Evolutionary conservation across 805 yeast genomes (phyloP), one percentile per base, ranked within the genome.

Genomic region (Saccharomycopsis fibuligera): DNA sequence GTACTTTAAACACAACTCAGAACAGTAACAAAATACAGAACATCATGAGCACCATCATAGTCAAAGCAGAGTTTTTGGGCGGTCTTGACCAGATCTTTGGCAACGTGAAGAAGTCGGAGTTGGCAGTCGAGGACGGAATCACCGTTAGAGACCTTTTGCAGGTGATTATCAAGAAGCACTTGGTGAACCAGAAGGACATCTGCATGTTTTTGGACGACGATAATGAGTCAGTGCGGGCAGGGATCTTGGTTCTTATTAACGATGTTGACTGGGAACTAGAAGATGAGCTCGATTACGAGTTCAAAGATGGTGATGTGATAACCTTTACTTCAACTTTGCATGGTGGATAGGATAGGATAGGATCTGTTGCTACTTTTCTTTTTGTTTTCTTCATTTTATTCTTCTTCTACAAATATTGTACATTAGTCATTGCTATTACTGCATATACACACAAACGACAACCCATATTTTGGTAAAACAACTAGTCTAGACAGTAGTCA

Each of bases 261-360:
- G 98, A 91, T 62, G 81, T 95, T 0, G 99, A 91, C 67, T 91
- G 98, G 98, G 99, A 91, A 60, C 66, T 91, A 12, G 95, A 89
- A 62, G 98, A 88, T 9, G 89, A 83, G 64, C 89, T 86, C 57
- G 83, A 78, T 8, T 89, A 89, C 59, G 78, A 72, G n/a, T 63
- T 93, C 14, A 84, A 86, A 63, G 67, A 75, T 42, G 82, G 85
- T 10, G 99, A 91, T 63, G 72, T 78, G 21, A 74, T 91, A 35
- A 79, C 95, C 2, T 91, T 91, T 60, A 91, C 97, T 1, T 85
- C 95, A 37, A 93, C 99, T 3, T 69, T 91, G 53, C 99, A 91
- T 58, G 99, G 99, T 3, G 99, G 99, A 41, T 91, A 61, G n/a
- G n/a, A n/a, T n/a, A n/a, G n/a, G n/a, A n/a, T n/a, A n/a, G n/a